phyloP scores from a whole-genome alignment of 805 yeast genomes.

The Nakazawaea peltata region DNA sequence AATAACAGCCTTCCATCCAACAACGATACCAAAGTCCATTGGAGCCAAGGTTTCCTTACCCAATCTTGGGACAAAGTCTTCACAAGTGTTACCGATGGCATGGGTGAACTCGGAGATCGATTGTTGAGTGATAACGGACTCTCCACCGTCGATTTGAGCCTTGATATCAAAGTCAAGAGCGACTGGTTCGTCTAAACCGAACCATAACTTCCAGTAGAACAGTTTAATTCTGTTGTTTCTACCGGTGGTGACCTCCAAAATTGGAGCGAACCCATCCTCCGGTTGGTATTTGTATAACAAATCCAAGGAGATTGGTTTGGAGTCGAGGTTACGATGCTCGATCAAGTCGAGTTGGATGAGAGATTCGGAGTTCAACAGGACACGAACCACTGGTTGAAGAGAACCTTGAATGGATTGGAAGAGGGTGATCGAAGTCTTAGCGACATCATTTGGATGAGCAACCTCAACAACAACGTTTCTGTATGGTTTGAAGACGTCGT shows the following conservation, averaged over 20 bases:
- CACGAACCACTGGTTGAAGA: constrained; percentile 54
- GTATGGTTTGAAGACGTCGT: constrained; percentile 71
- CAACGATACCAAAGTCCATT: constrained; percentile 98
- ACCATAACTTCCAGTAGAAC: constrained; percentile 98
- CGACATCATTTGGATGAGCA: constrained; percentile 37
- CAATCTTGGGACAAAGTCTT: constrained; percentile 85
- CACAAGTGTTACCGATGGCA: constrained; percentile 95
- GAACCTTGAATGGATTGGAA: constrained; percentile 70
- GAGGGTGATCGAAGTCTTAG: constrained; percentile 55
- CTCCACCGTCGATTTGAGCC: constrained; percentile 62
- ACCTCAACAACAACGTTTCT: constrained; percentile 55
- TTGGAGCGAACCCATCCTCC: constrained; percentile 91
- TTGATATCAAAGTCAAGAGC: constrained; percentile 68
- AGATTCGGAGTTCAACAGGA: constrained; percentile 40
- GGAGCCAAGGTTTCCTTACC: constrained; percentile 87
- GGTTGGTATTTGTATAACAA: constrained; percentile 76
- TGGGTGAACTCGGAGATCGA: constrained; percentile 90
- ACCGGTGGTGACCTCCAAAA: constrained; percentile 80
- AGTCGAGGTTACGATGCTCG: constrained; percentile 83
- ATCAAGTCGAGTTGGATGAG: constrained; percentile 66
- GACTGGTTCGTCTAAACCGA: constrained; percentile 52
- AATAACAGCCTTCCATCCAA: constrained; percentile 98
- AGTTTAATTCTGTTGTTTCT: constrained; percentile 90
- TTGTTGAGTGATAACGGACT: constrained; percentile 59
- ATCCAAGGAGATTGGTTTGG: constrained; percentile 63